phyloP scores from a whole-genome alignment of 495 filamentous ascomycete species.

The Talaromyces proteolyticus region DNA sequence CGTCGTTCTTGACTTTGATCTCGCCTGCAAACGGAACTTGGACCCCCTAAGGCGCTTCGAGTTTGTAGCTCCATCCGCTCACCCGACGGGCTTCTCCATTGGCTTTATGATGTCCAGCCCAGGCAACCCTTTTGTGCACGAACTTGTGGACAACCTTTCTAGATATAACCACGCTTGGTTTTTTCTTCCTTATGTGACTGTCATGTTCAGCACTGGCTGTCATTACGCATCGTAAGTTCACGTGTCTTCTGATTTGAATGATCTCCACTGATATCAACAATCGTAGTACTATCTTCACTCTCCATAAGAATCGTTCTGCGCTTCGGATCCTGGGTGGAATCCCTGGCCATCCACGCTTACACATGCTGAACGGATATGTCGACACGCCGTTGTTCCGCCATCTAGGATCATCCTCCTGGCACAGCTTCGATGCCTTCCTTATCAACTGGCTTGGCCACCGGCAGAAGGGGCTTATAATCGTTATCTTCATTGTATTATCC shows the following conservation, averaged over 20 bases:
- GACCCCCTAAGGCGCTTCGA: constrained; percentile 32
- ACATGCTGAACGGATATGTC: constrained; percentile 34
- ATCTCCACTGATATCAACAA: too few relatives aligned
- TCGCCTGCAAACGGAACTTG: constrained; percentile 29
- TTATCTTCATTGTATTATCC: too few relatives aligned
- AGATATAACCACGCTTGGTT: constrained; percentile 32
- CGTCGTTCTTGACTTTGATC: constrained; percentile 35
- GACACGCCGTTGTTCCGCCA: constrained; percentile 37
- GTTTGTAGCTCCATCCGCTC: constrained; percentile 32
- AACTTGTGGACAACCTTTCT: constrained; percentile 21
- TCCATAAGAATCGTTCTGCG: constrained; percentile 17
- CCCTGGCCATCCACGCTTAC: constrained; percentile 17
- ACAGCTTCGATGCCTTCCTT: constrained; percentile 28
- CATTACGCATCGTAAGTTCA: too few relatives aligned
- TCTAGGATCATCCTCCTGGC: constrained; percentile 39
- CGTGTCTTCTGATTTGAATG: too few relatives aligned
- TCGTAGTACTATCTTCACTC: constrained; percentile 24
- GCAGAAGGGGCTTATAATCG: too few relatives aligned
- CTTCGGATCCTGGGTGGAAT: constrained; percentile 34
- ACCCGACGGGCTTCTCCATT: constrained; percentile 32
- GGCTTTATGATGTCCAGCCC: constrained; percentile 37
- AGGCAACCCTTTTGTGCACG: constrained; percentile 23
- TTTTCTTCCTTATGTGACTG: constrained; percentile 29
- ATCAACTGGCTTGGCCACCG: constrained; percentile 2
- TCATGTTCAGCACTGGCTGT: constrained; percentile 40